Conservation (phyloP, 371 early-diverging fungal species). For the Rhizomucor miehei region DNA sequence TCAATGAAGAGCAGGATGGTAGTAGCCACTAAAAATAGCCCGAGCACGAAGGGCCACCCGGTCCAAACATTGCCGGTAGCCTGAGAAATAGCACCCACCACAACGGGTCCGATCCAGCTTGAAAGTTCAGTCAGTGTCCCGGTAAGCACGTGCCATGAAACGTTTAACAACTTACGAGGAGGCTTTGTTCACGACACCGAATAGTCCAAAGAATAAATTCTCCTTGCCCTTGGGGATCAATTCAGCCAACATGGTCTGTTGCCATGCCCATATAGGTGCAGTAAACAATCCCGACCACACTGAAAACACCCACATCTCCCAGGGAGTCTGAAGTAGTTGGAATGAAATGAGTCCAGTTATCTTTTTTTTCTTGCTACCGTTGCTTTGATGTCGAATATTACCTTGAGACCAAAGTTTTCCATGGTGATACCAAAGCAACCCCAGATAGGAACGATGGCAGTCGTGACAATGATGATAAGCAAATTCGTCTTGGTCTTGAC, state of each 20-base stretch:
- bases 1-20: constrained; percentile 45
- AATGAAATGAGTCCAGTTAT: too few relatives aligned
- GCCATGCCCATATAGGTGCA: constrained; percentile 57
- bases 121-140: not conserved
- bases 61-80: constrained; percentile 48
- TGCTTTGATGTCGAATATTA: not conserved
- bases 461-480: constrained; percentile 28
- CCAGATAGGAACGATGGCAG: constrained; percentile 38
- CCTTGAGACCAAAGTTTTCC: constrained; percentile 37
- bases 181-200: constrained; percentile 59
- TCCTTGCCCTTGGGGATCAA: constrained; percentile 57
- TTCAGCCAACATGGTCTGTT: constrained; percentile 59
- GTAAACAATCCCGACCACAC: constrained; percentile 57
- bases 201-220: constrained; percentile 59
- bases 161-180: constrained; percentile 26
- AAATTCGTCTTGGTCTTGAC: constrained; percentile 41
- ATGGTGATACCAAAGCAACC: constrained; percentile 48
- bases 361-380: too few relatives aligned
- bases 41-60: constrained; percentile 57
- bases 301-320: constrained; percentile 53
- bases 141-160: too few relatives aligned
- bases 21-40: constrained; percentile 41
- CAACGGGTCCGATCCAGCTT: constrained; percentile 56
- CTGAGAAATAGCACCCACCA: constrained; percentile 54
- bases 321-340: constrained; percentile 20